Evolutionary conservation across 2,329 filamentous ascomycete genomes (phyloP).

Genomic region (Xylogone sp.): DNA sequence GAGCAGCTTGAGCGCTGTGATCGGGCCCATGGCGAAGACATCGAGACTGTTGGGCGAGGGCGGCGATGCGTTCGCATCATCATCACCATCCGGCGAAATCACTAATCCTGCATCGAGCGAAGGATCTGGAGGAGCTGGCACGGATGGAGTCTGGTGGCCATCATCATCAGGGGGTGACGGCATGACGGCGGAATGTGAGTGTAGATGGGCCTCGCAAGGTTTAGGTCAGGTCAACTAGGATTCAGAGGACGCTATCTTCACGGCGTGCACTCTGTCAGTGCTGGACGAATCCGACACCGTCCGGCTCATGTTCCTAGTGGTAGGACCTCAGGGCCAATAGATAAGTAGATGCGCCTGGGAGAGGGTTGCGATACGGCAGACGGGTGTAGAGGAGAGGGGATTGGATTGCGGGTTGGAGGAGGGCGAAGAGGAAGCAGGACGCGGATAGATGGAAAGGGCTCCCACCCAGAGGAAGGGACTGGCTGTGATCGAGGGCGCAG

Average conservation of each 20-base stretch:
- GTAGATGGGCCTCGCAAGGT: neutral
- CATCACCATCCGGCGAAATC: conserved; percentile 16
- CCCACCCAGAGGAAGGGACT: neutral
- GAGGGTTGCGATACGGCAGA: too few relatives aligned
- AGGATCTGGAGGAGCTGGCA: conserved; percentile 25
- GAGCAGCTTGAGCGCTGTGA: conserved; percentile 77
- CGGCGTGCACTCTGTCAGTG: neutral
- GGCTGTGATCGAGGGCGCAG: neutral
- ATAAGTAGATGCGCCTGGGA: too few relatives aligned
- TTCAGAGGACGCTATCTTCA: neutral
- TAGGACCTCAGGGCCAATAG: neutral
- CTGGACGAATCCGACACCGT: neutral
- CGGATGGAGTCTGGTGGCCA: neutral
- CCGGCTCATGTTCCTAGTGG: neutral
- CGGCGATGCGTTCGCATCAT: conserved; percentile 23
- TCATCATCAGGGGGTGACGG: neutral
- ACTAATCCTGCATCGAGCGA: conserved; percentile 24
- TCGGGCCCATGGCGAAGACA: conserved; percentile 68
- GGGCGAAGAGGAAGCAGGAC: neutral
- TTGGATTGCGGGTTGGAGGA: neutral
- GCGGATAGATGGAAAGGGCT: neutral
- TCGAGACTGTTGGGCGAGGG: conserved; percentile 48
- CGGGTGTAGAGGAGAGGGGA: neutral
- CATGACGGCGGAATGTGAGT: neutral
- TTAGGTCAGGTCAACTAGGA: neutral